Base-by-base conservation (phyloP, 805 yeast genomes). In the Ogataea nakhonphanomensis region DNA sequence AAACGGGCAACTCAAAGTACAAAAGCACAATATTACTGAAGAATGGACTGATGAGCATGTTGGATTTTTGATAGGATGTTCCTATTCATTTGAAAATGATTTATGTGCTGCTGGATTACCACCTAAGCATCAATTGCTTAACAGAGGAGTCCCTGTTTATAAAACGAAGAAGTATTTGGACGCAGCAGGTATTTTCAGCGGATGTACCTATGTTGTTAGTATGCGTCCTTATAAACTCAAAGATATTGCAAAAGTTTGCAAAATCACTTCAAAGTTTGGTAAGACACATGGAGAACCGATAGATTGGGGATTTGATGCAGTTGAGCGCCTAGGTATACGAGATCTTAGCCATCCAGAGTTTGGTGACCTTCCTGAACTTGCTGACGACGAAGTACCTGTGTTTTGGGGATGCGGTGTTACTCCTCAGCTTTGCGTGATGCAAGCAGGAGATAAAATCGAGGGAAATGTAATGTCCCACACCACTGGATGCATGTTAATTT, bases 381-480 rank as follows among this genome's bases (percentile, higher is more conserved):
- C 45, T 8, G 59, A 51, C 0, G 69, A 55, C 31, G 71, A 68
- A 37, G 41, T 68, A 3, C 73, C 73, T 2, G 70, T 67, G 2
- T 68, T 69, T 40, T 69, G 72, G 72, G 72, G 64, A 1, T 68
- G 73, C 41, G 72, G 72, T 6, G 70, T 69, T 15, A 67, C 72
- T 8, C 69, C 72, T 4, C 70, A 66, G 42, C 31, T 51, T 3
- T 68, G 66, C 3, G 62, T 64, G 11, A 47, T 52, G 37, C 43
- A 50, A 17, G 49, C 51, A 8, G 66, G 62, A 12, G 45, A 45
- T 10, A 33, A 47, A 29, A 58, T 64, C 11, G 46, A 51, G 11
- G 70, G 66, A 5, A 47, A 44, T 7, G 60, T 59, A 2, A 54
- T 65, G 49, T 58, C 63, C 1, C 71, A 66, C 42, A 47, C 57